phyloP scores from a whole-genome alignment of 2,329 filamentous ascomycete species.

The Rutstroemia sydowiana region DNA sequence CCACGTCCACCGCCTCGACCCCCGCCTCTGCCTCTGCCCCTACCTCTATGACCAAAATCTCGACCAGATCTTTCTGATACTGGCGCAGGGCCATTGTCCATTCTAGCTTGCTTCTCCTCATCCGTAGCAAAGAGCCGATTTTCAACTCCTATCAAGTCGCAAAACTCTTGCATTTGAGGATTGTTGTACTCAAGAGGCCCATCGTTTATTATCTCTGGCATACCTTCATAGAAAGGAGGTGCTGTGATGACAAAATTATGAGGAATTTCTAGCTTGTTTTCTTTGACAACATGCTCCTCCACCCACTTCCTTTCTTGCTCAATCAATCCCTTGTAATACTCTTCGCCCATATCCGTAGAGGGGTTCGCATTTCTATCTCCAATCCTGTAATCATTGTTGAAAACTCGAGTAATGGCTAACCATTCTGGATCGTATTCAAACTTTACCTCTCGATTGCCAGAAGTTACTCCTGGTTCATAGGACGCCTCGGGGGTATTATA shows the following conservation, averaged over 20 bases:
- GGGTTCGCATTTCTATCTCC: conserved; percentile 49
- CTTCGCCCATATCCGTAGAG: conserved; percentile 59
- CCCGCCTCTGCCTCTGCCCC: conserved; percentile 31
- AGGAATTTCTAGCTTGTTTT: conserved; percentile 60
- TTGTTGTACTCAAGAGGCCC: conserved; percentile 78
- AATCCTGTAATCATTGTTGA: conserved; percentile 57
- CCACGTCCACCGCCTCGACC: conserved; percentile 28
- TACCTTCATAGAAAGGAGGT: conserved; percentile 54
- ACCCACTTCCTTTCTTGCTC: conserved; percentile 71
- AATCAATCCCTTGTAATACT: conserved; percentile 60
- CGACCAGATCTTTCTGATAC: conserved; percentile 28
- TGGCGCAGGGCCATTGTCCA: conserved; percentile 48
- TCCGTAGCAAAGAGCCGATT: conserved; percentile 70
- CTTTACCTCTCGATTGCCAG: conserved; percentile 16
- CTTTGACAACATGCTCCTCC: conserved; percentile 61
- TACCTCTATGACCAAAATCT: conserved; percentile 25
- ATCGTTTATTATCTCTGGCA: conserved; percentile 50
- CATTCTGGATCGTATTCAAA: conserved; percentile 79
- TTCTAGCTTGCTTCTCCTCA: conserved; percentile 58
- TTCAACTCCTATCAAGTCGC: conserved; percentile 64
- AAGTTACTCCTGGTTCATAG: conserved; percentile 7
- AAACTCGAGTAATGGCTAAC: conserved; percentile 85
- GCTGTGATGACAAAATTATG: conserved; percentile 73
- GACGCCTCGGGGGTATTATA: conserved; percentile 24
- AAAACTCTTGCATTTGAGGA: conserved; percentile 77